Evolutionary conservation across 768 basidiomycete species (phyloP).

Genomic region (Galerina marginata): DNA sequence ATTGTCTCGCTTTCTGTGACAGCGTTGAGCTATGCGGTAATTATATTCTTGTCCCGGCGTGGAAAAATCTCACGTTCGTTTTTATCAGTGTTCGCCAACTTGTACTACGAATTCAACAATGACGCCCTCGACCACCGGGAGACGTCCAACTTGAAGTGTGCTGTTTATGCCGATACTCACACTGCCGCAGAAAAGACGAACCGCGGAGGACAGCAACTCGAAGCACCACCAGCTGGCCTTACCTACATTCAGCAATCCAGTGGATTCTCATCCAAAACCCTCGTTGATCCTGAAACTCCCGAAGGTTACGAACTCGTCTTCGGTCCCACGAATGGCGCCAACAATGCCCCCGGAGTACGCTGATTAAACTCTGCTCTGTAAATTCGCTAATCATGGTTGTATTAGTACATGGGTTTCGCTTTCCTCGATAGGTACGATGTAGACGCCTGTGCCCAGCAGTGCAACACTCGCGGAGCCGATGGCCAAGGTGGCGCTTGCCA

Average conservation of each 20-base stretch:
- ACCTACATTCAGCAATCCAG: conserved; percentile 51
- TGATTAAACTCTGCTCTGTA: background rate
- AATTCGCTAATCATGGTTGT: background rate
- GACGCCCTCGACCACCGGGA: conserved; percentile 41
- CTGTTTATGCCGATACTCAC: conserved; percentile 49
- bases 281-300: conserved; percentile 44
- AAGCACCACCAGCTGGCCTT: conserved; percentile 37
- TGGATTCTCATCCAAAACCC: conserved; percentile 42
- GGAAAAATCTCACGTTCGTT: background rate
- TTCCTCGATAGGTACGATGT: conserved; percentile 55
- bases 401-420: conserved; percentile 56
- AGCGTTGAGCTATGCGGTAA: conserved; percentile 45
- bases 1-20: conserved; percentile 47
- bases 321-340: conserved; percentile 51
- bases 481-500: conserved; percentile 49
- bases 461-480: conserved; percentile 49
- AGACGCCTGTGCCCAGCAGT: conserved; percentile 47
- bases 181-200: conserved; percentile 50
- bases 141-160: conserved; percentile 54
- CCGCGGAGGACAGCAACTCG: conserved; percentile 47
- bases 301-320: conserved; percentile 52
- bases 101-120: conserved; percentile 57
- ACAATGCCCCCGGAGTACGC: conserved; percentile 50
- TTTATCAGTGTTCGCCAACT: conserved; percentile 49
- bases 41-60: conserved; percentile 20